Base-by-base conservation (phyloP, 1,284 basidiomycete genomes). In the Naganishia liquefaciens region DNA sequence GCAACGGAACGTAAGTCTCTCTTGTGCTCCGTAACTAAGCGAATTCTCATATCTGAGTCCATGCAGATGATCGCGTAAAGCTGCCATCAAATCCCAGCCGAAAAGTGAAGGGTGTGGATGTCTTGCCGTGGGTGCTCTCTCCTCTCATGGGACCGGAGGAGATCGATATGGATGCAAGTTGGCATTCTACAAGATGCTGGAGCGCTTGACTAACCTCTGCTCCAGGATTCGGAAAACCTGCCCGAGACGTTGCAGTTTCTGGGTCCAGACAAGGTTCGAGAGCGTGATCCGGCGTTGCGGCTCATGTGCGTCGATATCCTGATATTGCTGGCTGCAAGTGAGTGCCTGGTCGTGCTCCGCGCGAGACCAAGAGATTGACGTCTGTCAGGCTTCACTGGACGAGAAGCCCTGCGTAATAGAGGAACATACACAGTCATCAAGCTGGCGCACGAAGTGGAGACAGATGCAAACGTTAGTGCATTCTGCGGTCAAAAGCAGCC, bases 111-210 rank as follows among this genome's bases (percentile, higher is more conserved):
- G 91, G 91, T 1, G 86, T 95, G 54, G 88, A 92, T 75, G 84
- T 88, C 6, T 81, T 96, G 5, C 88, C 90, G 0, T 89, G 87
- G 72, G 82, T 99, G 11, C 82, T 99, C 1, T 84, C 95, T 4
- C 95, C 95, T 0, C 83, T 99, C 2, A 93, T 94, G 68, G 94
- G 94, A 5, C 89, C 93, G 0, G 93, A 97, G 76, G 95, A 98
- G 76, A 87, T 91, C 68, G 91, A 95, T 67, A 82, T 93, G 2
- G 93, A 95, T 70, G 90, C 89, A 69, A 65, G 80, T 71, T 6
- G 28, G n/a, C 43, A 42, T n/a, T 2, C 21, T 23, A 17, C 3
- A 23, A 11, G 33, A 19, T 3, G 0, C 1, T 9, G 13, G 21
- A 5, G 13, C 13, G 50, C 33, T 53, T 60, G 0, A 46, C 19